These are phyloP conservation scores for Rhododendron ovatum DNA, from an alignment of 148 eudicot species.

Conservation along the genomic window DNA sequence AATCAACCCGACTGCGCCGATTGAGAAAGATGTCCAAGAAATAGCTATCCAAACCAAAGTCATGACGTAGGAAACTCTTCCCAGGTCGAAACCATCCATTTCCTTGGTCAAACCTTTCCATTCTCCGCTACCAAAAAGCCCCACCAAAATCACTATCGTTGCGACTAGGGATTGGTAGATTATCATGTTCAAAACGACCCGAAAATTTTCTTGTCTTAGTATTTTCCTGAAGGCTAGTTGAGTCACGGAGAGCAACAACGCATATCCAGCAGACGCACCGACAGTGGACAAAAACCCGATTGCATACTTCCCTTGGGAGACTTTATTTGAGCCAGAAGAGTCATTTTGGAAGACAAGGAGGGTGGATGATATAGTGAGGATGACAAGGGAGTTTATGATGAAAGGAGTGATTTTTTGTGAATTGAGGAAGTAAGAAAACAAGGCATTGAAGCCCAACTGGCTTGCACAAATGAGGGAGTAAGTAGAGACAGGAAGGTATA, in stretches of 20 bases:
- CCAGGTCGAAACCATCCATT: constrained; percentile 37
- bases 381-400: constrained; percentile 48
- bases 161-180: constrained; percentile 34
- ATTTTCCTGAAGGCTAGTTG: constrained; percentile 40
- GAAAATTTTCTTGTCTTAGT: constrained; percentile 18
- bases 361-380: constrained; percentile 54
- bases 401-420: constrained; percentile 58
- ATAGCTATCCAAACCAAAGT: constrained; percentile 48
- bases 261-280: constrained; percentile 50
- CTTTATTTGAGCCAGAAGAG: constrained; percentile 9
- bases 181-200: constrained; percentile 29
- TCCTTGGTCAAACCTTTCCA: constrained; percentile 40
- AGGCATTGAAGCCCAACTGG: constrained; percentile 57
- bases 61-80: constrained; percentile 49
- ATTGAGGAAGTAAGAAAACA: constrained; percentile 53
- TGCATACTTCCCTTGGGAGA: constrained; percentile 21
- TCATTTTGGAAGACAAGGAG: constrained; percentile 40
- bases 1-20: constrained; percentile 49
- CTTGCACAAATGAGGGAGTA: constrained; percentile 52
- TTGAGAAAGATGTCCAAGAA: constrained; percentile 39
- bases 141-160: constrained; percentile 23
- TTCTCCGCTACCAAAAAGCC: constrained; percentile 56
- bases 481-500: constrained; percentile 55
- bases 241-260: constrained; percentile 31
- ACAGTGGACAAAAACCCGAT: constrained; percentile 49